These are phyloP conservation scores for Solanum pennellii DNA, from an alignment of 257 asterid genomes.

Conservation along the genomic window DNA sequence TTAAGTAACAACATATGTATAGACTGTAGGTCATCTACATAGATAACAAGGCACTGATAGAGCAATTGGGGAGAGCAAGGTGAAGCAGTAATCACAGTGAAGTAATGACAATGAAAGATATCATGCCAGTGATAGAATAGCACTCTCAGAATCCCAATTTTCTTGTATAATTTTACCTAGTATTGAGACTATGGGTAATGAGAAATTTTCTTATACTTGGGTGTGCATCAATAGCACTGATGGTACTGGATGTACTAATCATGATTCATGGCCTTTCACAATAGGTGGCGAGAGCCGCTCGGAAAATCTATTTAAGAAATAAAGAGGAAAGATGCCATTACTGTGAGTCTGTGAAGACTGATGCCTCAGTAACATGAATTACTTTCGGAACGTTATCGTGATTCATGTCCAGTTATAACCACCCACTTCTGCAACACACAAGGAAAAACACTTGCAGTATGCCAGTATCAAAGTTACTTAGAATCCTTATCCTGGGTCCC, in stretches of 20 bases:
- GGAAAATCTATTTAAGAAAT: neutral
- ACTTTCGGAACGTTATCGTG: neutral
- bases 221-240: neutral
- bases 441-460: neutral
- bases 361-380: neutral
- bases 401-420: neutral
- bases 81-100: neutral
- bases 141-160: neutral
- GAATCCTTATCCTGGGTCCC: neutral
- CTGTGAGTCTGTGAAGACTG: neutral
- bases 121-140: neutral
- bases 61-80: neutral
- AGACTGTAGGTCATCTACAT: neutral
- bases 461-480: neutral
- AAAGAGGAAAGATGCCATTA: neutral
- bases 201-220: neutral
- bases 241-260: neutral
- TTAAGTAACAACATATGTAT: neutral
- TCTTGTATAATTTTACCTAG: neutral
- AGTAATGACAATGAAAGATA: neutral
- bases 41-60: neutral
- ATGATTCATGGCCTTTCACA: neutral
- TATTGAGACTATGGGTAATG: neutral
- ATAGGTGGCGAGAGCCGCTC: neutral
- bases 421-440: neutral